Evolutionary conservation across 108 stramenopile genomes (phyloP), one percentile per base, ranked within the genome.

Genomic region (Nitzschia sp.): DNA sequence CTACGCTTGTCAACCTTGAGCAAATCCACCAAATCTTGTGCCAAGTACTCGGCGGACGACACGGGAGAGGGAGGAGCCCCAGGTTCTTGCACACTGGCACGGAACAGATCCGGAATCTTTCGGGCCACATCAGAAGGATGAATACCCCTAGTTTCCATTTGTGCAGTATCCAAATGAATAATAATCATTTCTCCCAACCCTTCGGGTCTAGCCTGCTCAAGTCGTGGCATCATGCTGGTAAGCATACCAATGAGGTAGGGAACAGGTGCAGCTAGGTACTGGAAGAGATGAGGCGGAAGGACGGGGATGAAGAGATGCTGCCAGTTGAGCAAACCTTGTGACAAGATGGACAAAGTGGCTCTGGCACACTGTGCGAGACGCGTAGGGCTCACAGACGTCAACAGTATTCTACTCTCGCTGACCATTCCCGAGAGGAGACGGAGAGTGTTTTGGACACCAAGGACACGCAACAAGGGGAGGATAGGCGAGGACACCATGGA

Each of bases 281-380:
- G 77, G 43, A 86, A 72, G 65, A 94, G 67, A 44, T 85, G 84
- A 0, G 83, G 86, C n/a, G 92, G 92, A 41, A 94, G 55, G 1
- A 94, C 89, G 26, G 92, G 90, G 42, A 94, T 86, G 60, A 82
- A 69, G 17, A 89, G 63, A 59, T 94, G 92, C 53, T 87, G 83
- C 92, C 92, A 94, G 51, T 75, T 67, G 20, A 94, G 71, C 55
- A 91, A 55, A 2, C 92, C 92, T 57, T 89, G 88, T 10, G 88
- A 79, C 19, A 94, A 38, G 44, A 85, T 70, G 20, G 87, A 78
- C 7, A 86, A 59, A 15, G 87, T 88, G 7, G 89, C 85, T 37
- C 82, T 65, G 6, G 84, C 83, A 64, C 93, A 94, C 25, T 76
- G 67, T 7, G 84, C 78, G 19, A 94, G 68, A 8, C 93, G 86